Evolutionary conservation across 2,329 filamentous ascomycete species (phyloP), one percentile per base, ranked within the genome.

Genomic region (Trichophyton simii): DNA sequence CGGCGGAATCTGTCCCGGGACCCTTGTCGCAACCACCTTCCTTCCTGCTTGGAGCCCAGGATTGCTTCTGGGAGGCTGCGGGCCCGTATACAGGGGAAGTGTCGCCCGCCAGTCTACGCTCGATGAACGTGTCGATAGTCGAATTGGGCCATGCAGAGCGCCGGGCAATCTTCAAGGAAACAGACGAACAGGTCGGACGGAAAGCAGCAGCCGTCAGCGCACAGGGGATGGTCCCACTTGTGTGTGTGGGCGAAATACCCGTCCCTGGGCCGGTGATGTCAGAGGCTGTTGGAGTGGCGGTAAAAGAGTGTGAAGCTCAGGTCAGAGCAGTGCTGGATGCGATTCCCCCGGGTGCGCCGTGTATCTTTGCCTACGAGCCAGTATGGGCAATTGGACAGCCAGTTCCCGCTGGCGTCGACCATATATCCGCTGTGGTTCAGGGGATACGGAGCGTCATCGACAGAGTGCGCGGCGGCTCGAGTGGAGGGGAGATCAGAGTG

Each of bases 381-480:
- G 88, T 94, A 1, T 95, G 89, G 89, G 89, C 89, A 0, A 95
- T 94, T 72, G 89, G 89, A 0, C 85, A 88, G 8, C 77, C 81
- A 1, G 78, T 86, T 68, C 89, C 89, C 1, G 89, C 89, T 0
- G 80, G 80, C 6, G 82, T 85, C 18, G 84, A 86, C 64, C 86
- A 95, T 70, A 87, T 95, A 0, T 80, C 86, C 3, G 81, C 78
- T 42, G 88, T 94, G 1, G 85, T 87, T 15, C 80, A 80, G 67
- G 83, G 82, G 18, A 79, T 91, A 57, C 79, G 86, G 60, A 68
- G 69, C 4, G 72, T 83, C 9, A 79, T 82, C 28, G 71, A 60
- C 15, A 28, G 36, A 7, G 52, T 61, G 8, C 55, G 57, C 20
- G 48, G 36, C 13, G 75, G 84, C 5, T 73, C 73, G 62, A 77